A percentile compares a stretch with the other conserved stretches of the same genome.
phyloP scores from a whole-genome alignment of 257 asterid genomes.

The Handroanthus guayacan region DNA sequence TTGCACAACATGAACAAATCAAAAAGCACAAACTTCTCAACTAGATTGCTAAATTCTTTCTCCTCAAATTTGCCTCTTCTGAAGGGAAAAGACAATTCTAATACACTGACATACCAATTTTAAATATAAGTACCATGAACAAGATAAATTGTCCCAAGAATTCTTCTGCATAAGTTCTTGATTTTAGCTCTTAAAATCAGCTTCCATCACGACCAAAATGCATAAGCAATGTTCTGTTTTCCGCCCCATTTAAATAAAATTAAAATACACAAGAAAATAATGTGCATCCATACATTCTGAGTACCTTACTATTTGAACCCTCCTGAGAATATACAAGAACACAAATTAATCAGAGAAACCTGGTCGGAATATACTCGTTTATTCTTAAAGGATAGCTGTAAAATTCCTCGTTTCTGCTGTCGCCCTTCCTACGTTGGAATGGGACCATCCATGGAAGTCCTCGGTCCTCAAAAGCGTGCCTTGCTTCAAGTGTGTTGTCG shows the following conservation, averaged over 20 bases:
- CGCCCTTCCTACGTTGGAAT: conserved; percentile 81
- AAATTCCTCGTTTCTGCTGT: conserved; percentile 85
- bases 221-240: neutral
- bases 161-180: neutral
- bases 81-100: too few species aligned
- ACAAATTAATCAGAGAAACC: conserved; percentile 61
- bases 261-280: neutral
- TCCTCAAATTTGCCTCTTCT: neutral
- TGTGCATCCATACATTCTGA: conserved; percentile 30
- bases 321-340: conserved; percentile 44
- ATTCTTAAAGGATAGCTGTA: conserved; percentile 85
- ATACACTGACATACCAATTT: too few species aligned
- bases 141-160: neutral
- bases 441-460: conserved; percentile 90
- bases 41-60: neutral
- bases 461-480: conserved; percentile 60
- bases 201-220: neutral
- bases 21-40: neutral
- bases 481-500: conserved; percentile 88
- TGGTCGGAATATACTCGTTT: conserved; percentile 72
- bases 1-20: too few species aligned
- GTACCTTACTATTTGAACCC: conserved; percentile 22
- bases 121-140: neutral
- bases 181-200: neutral
- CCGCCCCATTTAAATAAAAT: conserved; percentile 2